These are phyloP conservation scores for Xylariaceae sp. DNA, from an alignment of 2,329 filamentous ascomycete genomes.

Conservation along the genomic window DNA sequence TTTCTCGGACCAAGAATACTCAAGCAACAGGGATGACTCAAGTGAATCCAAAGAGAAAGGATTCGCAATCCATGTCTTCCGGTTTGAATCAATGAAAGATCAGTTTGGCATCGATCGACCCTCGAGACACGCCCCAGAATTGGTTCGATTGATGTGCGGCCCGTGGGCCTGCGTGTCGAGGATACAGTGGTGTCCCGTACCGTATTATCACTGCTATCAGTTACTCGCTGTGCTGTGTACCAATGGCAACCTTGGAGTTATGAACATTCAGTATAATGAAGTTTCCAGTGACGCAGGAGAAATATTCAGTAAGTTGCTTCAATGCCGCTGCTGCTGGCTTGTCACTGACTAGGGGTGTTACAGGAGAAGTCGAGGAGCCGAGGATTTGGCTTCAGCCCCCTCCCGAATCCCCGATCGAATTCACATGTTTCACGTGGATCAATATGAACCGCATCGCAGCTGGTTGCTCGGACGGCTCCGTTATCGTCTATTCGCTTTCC, in stretches of 20 bases:
- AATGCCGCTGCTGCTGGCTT: background rate
- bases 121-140: constrained; percentile 34
- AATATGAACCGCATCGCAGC: constrained; percentile 50
- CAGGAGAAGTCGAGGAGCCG: constrained; percentile 43
- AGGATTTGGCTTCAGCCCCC: constrained; percentile 42
- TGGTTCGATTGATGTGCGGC: constrained; percentile 43
- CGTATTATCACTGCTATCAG: constrained; percentile 25
- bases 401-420: constrained; percentile 43
- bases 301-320: constrained; percentile 37
- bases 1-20: constrained; percentile 44
- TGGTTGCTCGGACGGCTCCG: constrained; percentile 52
- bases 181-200: constrained; percentile 50
- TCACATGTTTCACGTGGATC: constrained; percentile 51
- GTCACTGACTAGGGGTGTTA: constrained; percentile 23
- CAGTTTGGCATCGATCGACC: constrained; percentile 33
- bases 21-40: constrained; percentile 35
- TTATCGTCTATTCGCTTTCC: constrained; percentile 52
- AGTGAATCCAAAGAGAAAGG: constrained; percentile 37
- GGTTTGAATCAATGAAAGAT: constrained; percentile 35
- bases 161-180: constrained; percentile 47
- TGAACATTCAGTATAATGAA: constrained; percentile 35
- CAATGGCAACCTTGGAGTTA: constrained; percentile 47
- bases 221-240: constrained; percentile 46
- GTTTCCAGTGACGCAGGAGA: constrained; percentile 19
- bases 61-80: constrained; percentile 51